A percentile compares a stretch with the other conserved stretches of the same genome.
Conservation (phyloP, 768 basidiomycete genomes). For the Tephrocybe rancida region DNA sequence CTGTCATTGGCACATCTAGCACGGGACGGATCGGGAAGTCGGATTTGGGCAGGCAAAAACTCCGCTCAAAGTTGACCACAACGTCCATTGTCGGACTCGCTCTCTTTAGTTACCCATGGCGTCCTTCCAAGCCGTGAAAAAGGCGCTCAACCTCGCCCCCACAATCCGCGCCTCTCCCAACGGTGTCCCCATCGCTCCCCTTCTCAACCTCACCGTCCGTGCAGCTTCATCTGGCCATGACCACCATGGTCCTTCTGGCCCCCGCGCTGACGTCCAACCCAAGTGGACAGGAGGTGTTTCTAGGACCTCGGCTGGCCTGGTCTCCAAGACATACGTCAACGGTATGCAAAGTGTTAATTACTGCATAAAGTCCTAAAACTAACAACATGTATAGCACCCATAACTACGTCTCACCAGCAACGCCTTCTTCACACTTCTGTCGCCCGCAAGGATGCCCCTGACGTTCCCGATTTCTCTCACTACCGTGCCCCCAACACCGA, state of each 20-base stretch:
- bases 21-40: constrained; percentile 47
- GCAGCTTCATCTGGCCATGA: constrained; percentile 61
- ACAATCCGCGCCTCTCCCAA: constrained; percentile 78
- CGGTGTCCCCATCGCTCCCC: constrained; percentile 78
- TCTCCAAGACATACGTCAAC: constrained; percentile 63
- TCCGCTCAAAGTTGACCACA: constrained; percentile 31
- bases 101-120: constrained; percentile 53
- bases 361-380: neutral
- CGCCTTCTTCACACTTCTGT: constrained; percentile 82
- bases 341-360: constrained; percentile 44
- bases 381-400: constrained; percentile 40
- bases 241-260: constrained; percentile 53
- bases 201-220: constrained; percentile 73
- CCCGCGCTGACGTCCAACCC: constrained; percentile 65
- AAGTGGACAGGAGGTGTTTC: constrained; percentile 64
- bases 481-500: constrained; percentile 74
- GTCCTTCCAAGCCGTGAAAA: constrained; percentile 75
- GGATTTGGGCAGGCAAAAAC: constrained; percentile 30
- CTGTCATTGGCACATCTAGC: neutral
- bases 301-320: constrained; percentile 52
- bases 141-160: constrained; percentile 79
- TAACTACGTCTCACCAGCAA: constrained; percentile 58
- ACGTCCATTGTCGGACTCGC: constrained; percentile 21
- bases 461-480: constrained; percentile 86
- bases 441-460: constrained; percentile 65